Evolutionary conservation across 176 grass and related monocot genomes (phyloP).

Genomic region (Avena insularis): DNA sequence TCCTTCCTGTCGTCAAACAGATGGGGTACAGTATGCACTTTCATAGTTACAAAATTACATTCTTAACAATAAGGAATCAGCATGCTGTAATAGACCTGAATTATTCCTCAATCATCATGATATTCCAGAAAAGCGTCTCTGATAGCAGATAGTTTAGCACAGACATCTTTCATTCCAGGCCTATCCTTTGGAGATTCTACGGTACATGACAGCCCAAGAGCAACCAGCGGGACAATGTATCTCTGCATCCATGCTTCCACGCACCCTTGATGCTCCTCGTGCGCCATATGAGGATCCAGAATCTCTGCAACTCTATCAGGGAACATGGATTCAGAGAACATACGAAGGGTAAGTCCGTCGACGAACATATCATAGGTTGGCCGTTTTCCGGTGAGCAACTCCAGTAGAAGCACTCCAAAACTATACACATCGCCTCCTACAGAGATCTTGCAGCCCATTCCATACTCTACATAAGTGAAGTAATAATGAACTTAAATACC

Average conservation of each 20-base stretch:
- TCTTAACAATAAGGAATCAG: neutral
- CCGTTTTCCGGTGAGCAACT: conserved; percentile 30
- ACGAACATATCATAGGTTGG: conserved; percentile 25
- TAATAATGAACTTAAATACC: neutral
- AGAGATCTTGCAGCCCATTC: conserved; percentile 34
- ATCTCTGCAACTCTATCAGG: conserved; percentile 37
- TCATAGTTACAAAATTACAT: neutral
- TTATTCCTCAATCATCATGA: neutral
- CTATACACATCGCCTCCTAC: conserved; percentile 30
- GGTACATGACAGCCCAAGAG: conserved; percentile 43
- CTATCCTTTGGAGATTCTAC: conserved; percentile 35
- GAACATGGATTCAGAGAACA: conserved; percentile 26
- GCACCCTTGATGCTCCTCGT: neutral
- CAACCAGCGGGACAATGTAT: conserved; percentile 25
- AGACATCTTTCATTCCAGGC: conserved; percentile 44
- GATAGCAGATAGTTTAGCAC: conserved; percentile 28
- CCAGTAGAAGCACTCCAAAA: conserved; percentile 47
- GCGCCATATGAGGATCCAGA: conserved; percentile 32
- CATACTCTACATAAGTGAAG: conserved; percentile 31
- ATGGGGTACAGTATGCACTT: neutral
- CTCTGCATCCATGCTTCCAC: neutral
- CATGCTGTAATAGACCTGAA: neutral
- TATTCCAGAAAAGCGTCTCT: conserved; percentile 17
- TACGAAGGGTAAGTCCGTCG: conserved; percentile 27
- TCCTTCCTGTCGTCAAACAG: neutral